Evolutionary conservation across 805 yeast genomes (phyloP), one percentile per base, ranked within the genome.

Genomic region (Cyberlindnera sargentensis): DNA sequence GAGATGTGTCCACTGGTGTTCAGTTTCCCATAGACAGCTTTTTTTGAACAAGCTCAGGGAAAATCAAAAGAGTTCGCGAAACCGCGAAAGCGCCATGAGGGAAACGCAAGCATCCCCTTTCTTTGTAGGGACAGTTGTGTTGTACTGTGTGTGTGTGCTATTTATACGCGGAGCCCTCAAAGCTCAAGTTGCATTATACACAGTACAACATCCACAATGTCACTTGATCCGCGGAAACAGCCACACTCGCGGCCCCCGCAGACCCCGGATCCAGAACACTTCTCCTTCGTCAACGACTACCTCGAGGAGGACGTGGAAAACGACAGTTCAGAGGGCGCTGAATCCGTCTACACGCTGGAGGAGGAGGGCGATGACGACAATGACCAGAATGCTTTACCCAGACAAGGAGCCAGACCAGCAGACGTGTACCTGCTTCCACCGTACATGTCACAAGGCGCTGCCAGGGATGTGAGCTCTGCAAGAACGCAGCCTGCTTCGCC

Each of bases 401-500:
- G 30, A 9, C 10, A n/a, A 7, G 29, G 20, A 10, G 15, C 29
- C n/a, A 28, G 37, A 8, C 23, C 11, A 29, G 37, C 29, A 6
- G 37, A 35, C 9, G 37, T 37, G 20, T 27, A 37, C 41, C 24
- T 38, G 26, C 4, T 38, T 8, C 41, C 41, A 3, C 27, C 41
- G 23, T 32, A 38, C 30, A 10, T 23, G 4, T 37, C 40, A 25
- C 15, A 26, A 5, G 26, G 25, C 8, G 37, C 29, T 1, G 40
- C 27, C 11, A 6, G 6, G 27, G 26, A 26, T 23, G 24, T 24
- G 23, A 15, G 37, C 30, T 42, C 49, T 4, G 47, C 52, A n/a
- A 30, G 36, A 31, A 42, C 50, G 6, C 36, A 42, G 29, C 59
- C 61, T 20, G 43, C 57, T 6, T 53, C 61, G 0, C 62, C 61